Evolutionary conservation across 441 rosid species (phyloP).

Genomic region (Corymbia calophylla): DNA sequence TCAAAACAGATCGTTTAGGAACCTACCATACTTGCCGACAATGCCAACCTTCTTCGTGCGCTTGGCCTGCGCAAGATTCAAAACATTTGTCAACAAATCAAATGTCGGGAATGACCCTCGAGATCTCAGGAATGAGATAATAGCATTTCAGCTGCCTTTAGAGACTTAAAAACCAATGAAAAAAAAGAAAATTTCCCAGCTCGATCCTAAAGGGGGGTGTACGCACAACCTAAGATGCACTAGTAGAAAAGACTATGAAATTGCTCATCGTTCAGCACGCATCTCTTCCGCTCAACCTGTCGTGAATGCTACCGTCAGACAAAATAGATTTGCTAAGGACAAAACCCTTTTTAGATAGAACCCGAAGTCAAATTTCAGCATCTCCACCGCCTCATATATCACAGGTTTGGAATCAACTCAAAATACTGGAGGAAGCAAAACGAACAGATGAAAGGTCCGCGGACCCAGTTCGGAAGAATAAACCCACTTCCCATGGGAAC

Average conservation of each 20-base stretch:
- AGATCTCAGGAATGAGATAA: background rate
- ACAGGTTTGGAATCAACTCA: background rate
- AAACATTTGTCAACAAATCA: background rate
- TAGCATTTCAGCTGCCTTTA: background rate
- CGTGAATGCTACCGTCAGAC: background rate
- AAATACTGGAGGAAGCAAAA: background rate
- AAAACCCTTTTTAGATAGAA: background rate
- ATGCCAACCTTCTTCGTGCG: background rate
- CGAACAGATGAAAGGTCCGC: background rate
- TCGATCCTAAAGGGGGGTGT: background rate
- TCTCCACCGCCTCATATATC: background rate
- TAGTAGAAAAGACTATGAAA: background rate
- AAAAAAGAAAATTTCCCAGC: background rate
- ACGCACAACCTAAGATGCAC: background rate
- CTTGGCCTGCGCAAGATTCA: background rate
- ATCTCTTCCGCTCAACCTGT: background rate
- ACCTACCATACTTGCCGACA: background rate
- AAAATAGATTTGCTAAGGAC: background rate
- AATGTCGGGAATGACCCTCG: background rate
- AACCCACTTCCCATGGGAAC: background rate
- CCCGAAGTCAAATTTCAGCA: background rate
- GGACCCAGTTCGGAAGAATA: background rate
- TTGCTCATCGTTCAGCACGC: background rate
- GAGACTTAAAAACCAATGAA: background rate
- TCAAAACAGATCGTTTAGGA: background rate